These are phyloP conservation scores for Globisporangium nagaii DNA, from an alignment of 352 stramenopile genomes.

Conservation along the genomic window DNA sequence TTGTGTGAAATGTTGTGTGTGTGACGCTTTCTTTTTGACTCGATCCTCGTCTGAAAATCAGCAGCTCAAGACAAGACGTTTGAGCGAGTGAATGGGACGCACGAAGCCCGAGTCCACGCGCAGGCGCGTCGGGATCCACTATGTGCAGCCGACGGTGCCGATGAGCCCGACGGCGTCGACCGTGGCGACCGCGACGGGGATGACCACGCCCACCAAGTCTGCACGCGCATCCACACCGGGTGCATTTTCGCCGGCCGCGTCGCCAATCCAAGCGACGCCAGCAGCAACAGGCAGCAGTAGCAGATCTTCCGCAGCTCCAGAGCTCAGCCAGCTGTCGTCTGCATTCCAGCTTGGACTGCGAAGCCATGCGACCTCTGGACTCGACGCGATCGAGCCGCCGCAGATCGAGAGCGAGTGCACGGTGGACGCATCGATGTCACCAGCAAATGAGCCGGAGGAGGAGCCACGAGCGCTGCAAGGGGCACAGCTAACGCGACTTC, in stretches of 20 bases:
- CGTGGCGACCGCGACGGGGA: background rate
- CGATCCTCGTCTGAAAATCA: no score
- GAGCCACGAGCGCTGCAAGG: background rate
- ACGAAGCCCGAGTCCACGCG: slow-evolving; percentile 29
- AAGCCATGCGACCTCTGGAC: background rate
- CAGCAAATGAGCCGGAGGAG: background rate
- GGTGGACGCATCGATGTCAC: background rate
- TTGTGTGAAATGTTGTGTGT: no score
- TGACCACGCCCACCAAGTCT: background rate
- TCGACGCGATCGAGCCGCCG: background rate
- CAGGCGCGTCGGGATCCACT: slow-evolving; percentile 18
- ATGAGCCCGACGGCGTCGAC: background rate
- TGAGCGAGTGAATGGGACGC: slow-evolving; percentile 22
- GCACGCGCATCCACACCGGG: background rate
- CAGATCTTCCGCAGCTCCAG: background rate
- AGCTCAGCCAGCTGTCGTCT: background rate
- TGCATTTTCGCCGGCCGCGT: background rate
- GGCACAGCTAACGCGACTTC: background rate
- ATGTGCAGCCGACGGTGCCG: background rate
- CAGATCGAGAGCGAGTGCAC: background rate
- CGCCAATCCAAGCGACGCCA: background rate
- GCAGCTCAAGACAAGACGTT: background rate
- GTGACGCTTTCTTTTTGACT: no score
- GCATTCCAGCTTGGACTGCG: slow-evolving; percentile 1
- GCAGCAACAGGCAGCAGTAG: background rate